A percentile compares a stretch with the other conserved stretches of the same genome.
Conservation (phyloP, 495 filamentous ascomycete genomes). For the Penicillium parvum region DNA sequence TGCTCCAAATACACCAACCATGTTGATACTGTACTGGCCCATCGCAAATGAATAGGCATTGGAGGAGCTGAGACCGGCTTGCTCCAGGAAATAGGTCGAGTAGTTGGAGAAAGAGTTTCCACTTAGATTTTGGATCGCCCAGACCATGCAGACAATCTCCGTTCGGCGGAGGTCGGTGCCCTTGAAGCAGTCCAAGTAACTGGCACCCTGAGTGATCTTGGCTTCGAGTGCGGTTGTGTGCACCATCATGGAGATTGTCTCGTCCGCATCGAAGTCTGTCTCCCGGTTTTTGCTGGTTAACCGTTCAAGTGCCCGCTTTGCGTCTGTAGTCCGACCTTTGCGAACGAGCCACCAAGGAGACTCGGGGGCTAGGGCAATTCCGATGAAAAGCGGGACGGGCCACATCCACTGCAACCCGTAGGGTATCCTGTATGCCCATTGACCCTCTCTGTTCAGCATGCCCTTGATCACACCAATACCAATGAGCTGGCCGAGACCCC, state of each 20-base stretch:
- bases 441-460: conserved; percentile 52
- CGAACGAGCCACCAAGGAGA: conserved; percentile 81
- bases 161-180: conserved; percentile 71
- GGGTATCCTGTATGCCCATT: conserved; percentile 66
- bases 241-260: conserved; percentile 81
- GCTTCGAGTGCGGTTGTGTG: conserved; percentile 73
- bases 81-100: conserved; percentile 72
- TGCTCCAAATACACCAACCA: conserved; percentile 65
- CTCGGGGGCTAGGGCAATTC: conserved; percentile 68
- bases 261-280: conserved; percentile 63
- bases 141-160: conserved; percentile 73
- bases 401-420: conserved; percentile 85
- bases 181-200: conserved; percentile 70
- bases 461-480: conserved; percentile 67
- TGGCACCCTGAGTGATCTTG: conserved; percentile 64
- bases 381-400: conserved; percentile 69
- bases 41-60: conserved; percentile 67
- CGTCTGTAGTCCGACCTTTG: conserved; percentile 61
- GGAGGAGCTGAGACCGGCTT: conserved; percentile 58
- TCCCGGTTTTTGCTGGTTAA: conserved; percentile 55
- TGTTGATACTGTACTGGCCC: conserved; percentile 72
- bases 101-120: conserved; percentile 80
- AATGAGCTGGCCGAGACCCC: conserved; percentile 74
- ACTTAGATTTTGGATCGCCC: conserved; percentile 78
- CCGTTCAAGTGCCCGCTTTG: conserved; percentile 62